These are phyloP conservation scores for Flaveria brownii DNA, from an alignment of 129 eudicot genomes.

Conservation along the genomic window DNA sequence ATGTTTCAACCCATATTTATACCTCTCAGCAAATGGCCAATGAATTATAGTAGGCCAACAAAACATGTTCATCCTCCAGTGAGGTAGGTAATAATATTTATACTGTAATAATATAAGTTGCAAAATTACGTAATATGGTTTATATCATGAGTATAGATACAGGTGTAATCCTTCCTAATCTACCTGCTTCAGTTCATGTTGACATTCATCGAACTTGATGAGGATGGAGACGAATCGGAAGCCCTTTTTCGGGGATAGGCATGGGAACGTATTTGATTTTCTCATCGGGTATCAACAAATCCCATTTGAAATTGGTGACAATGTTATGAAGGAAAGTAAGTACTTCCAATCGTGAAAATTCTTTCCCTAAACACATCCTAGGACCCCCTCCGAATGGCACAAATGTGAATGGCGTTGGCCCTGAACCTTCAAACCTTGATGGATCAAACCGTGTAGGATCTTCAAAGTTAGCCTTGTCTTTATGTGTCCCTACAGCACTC, in stretches of 20 bases:
- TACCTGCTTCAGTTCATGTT: not conserved
- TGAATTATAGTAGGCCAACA: too few relatives aligned
- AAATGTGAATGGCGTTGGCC: conserved; percentile 47
- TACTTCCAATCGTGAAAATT: conserved; percentile 56
- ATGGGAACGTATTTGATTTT: conserved; percentile 47
- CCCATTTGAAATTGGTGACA: conserved; percentile 51
- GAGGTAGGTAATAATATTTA: not conserved
- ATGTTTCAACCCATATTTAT: too few relatives aligned
- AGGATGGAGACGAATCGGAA: conserved; percentile 51
- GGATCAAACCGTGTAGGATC: conserved; percentile 46
- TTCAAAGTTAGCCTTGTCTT: conserved; percentile 34
- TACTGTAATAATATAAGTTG: not conserved
- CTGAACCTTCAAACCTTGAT: conserved; percentile 57
- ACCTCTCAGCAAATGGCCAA: too few relatives aligned
- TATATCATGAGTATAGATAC: not conserved
- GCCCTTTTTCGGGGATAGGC: conserved; percentile 54
- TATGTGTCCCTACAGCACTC: conserved; percentile 36
- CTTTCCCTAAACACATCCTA: conserved; percentile 71
- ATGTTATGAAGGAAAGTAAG: conserved; percentile 56
- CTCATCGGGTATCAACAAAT: conserved; percentile 51
- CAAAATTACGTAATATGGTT: not conserved
- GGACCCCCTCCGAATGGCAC: conserved; percentile 74
- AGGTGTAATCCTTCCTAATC: not conserved
- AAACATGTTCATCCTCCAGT: too few relatives aligned
- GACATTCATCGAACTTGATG: conserved; percentile 11